Percentiles rank a stretch among this genome's conserved stretches.
Conservation (phyloP, 805 yeast genomes). For the Suhomyces tanzawaensis region DNA sequence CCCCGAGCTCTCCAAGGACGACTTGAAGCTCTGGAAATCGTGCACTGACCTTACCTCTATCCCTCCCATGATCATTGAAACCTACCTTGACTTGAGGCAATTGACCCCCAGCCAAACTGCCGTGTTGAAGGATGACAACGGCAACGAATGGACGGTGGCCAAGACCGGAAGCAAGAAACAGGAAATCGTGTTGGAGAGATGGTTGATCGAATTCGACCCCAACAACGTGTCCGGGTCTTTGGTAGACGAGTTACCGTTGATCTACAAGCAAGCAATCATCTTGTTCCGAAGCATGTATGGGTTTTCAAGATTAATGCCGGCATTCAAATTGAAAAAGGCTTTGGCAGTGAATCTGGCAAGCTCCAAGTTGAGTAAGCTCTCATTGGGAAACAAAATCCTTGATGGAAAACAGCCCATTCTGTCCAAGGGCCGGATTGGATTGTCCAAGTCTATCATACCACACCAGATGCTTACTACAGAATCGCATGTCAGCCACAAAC, state of each 20-base stretch:
- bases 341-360: constrained; percentile 12
- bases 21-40: constrained; percentile 59
- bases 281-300: constrained; percentile 74
- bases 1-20: constrained; percentile 46
- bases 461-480: constrained; percentile 33
- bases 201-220: constrained; percentile 82
- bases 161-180: constrained; percentile 58
- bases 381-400: constrained; percentile 57
- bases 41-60: constrained; percentile 41
- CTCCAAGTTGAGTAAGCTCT: constrained; percentile 24
- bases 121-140: constrained; percentile 54
- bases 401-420: constrained; percentile 79
- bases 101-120: constrained; percentile 57
- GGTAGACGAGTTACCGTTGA: constrained; percentile 57
- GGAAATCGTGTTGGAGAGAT: constrained; percentile 91
- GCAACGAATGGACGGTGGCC: constrained; percentile 54
- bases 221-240: constrained; percentile 34
- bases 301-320: constrained; percentile 65
- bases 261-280: constrained; percentile 72
- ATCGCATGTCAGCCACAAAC: constrained; percentile 59
- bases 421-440: constrained; percentile 81
- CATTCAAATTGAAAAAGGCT: constrained; percentile 52
- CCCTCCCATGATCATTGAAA: constrained; percentile 86
- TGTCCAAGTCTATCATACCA: constrained; percentile 64
- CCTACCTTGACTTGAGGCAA: constrained; percentile 65